Conservation (phyloP, 371 early-diverging fungal genomes). For the Apophysomyces elegans region DNA sequence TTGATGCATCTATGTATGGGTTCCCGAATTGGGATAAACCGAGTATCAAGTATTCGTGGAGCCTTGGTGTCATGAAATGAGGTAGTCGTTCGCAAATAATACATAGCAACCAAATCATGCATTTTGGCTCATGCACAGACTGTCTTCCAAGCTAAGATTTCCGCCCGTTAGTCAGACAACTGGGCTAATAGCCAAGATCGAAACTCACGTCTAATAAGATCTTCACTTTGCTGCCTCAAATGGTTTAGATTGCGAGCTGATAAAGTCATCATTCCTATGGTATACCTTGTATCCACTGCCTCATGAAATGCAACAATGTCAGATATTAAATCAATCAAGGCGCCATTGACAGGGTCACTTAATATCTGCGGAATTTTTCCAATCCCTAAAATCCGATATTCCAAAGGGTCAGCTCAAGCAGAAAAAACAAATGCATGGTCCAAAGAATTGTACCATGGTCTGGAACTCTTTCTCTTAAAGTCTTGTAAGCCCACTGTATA, state of each 20-base stretch:
- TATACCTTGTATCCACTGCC: constrained; percentile 36
- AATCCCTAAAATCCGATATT: background rate
- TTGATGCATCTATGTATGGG: constrained; percentile 25
- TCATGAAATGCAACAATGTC: constrained; percentile 38
- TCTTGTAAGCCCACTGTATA: constrained; percentile 28
- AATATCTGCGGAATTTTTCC: constrained; percentile 10
- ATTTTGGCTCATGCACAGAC: constrained; percentile 14
- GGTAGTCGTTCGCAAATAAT: constrained; percentile 33
- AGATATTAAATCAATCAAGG: constrained; percentile 34
- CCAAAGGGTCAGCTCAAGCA: background rate
- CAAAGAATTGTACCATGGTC: constrained; percentile 12
- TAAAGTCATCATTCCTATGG: background rate
- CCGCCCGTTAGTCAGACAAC: background rate
- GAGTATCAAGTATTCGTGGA: constrained; percentile 35
- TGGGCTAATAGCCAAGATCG: background rate
- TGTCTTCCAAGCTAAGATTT: constrained; percentile 13
- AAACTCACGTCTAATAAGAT: constrained; percentile 19
- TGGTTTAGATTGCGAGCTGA: background rate
- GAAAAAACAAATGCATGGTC: background rate
- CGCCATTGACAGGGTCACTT: constrained; percentile 34
- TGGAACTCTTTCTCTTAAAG: constrained; percentile 21
- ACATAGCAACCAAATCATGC: constrained; percentile 37
- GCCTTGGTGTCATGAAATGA: constrained; percentile 21
- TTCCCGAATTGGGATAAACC: constrained; percentile 29
- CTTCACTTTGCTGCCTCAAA: constrained; percentile 6